phyloP scores from a whole-genome alignment of 2,329 filamentous ascomycete genomes.

The Penicillium digitatum region DNA sequence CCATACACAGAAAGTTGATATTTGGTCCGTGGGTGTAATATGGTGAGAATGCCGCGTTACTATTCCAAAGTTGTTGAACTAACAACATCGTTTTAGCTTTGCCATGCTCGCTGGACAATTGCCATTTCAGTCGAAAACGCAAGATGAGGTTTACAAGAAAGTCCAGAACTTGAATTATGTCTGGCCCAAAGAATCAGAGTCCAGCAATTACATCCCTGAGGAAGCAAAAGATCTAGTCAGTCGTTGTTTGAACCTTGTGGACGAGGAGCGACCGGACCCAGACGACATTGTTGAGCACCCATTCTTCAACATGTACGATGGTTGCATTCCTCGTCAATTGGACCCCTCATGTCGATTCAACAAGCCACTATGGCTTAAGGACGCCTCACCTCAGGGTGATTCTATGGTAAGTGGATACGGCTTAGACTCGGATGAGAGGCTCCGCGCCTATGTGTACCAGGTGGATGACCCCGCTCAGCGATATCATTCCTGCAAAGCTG shows the following conservation, averaged over 20 bases:
- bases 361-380: constrained; percentile 44
- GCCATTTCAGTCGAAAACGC: constrained; percentile 77
- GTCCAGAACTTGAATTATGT: constrained; percentile 47
- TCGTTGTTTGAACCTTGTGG: constrained; percentile 46
- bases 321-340: constrained; percentile 45
- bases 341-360: constrained; percentile 39
- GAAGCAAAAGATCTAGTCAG: constrained; percentile 49
- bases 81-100: constrained; percentile 55
- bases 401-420: constrained; percentile 43
- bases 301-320: constrained; percentile 50
- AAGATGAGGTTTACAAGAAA: constrained; percentile 51
- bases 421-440: constrained; percentile 41
- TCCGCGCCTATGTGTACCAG: constrained; percentile 34
- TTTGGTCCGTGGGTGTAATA: constrained; percentile 97
- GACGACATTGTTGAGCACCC: constrained; percentile 49
- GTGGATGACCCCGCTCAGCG: constrained; percentile 36
- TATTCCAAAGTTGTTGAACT: constrained; percentile 13
- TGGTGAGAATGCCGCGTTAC: constrained; percentile 56
- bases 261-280: constrained; percentile 48
- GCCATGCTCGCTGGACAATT: constrained; percentile 95
- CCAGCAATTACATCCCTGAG: constrained; percentile 46
- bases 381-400: constrained; percentile 46
- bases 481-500: constrained; percentile 40
- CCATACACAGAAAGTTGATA: constrained; percentile 95
- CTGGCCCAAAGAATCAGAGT: constrained; percentile 47